phyloP scores from a whole-genome alignment of 768 basidiomycete genomes.

The Phylloporus arenicola region DNA sequence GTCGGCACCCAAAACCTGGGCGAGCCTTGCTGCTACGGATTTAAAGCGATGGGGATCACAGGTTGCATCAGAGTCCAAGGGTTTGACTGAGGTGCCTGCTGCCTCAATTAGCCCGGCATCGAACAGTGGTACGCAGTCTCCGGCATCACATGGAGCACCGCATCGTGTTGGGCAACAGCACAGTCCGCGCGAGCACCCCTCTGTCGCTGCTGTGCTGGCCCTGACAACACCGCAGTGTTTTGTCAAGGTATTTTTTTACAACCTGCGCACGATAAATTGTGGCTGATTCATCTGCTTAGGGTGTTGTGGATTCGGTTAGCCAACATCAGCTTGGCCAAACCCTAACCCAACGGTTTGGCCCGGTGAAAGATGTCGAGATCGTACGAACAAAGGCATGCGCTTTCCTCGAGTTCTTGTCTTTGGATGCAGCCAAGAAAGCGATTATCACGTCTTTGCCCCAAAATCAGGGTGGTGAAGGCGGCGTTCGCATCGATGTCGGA shows the following conservation, averaged over 20 bases:
- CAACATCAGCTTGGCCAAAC: conserved; percentile 43
- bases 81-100: conserved; percentile 60
- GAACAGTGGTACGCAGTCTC: conserved; percentile 34
- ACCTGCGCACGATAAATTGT: not conserved
- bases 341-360: conserved; percentile 65
- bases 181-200: conserved; percentile 39
- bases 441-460: conserved; percentile 67
- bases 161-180: conserved; percentile 33
- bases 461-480: conserved; percentile 81
- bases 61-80: conserved; percentile 73
- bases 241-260: conserved; percentile 63
- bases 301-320: conserved; percentile 65
- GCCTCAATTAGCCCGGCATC: conserved; percentile 37
- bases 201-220: conserved; percentile 50
- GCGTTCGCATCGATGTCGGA: conserved; percentile 69
- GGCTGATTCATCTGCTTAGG: conserved; percentile 35
- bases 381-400: conserved; percentile 87
- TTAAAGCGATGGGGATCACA: conserved; percentile 80
- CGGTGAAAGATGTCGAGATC: conserved; percentile 84
- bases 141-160: conserved; percentile 28
- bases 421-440: conserved; percentile 82
- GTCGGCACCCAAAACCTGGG: conserved; percentile 78
- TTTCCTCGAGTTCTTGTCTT: conserved; percentile 79
- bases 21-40: conserved; percentile 81
- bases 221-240: conserved; percentile 79